Percentiles rank a stretch among this genome's conserved stretches.
phyloP scores from a whole-genome alignment of 257 asterid genomes.

The Thymus mandschuricus region DNA sequence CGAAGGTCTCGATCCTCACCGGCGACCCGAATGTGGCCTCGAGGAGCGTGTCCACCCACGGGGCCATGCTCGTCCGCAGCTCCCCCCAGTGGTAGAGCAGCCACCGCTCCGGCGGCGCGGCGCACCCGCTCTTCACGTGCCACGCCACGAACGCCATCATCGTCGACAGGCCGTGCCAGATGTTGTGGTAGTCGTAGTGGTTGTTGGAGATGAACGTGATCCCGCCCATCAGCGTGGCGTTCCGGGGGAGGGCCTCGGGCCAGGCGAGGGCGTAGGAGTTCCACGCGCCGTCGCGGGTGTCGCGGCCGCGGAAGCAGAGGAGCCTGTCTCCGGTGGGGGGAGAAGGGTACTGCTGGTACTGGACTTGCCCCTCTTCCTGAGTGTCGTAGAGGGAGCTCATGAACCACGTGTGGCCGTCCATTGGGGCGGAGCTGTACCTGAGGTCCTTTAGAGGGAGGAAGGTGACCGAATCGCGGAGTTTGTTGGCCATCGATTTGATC shows the following conservation, averaged over 20 bases:
- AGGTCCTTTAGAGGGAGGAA: conserved; percentile 76
- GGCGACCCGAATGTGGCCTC: conserved; percentile 54
- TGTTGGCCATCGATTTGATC: conserved; percentile 35
- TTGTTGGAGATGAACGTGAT: conserved; percentile 63
- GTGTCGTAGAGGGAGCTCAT: conserved; percentile 69
- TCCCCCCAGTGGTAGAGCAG: conserved; percentile 79
- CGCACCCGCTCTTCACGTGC: conserved; percentile 57
- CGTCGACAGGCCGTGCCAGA: conserved; percentile 79
- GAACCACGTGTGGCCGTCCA: conserved; percentile 83
- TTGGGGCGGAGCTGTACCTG: conserved; percentile 50
- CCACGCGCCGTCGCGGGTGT: conserved; percentile 71
- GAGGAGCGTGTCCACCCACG: conserved; percentile 57
- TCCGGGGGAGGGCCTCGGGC: conserved; percentile 58
- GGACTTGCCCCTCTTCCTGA: conserved; percentile 62
- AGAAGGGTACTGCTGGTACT: conserved; percentile 59
- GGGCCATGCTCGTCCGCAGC: conserved; percentile 54
- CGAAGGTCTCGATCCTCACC: conserved; percentile 41
- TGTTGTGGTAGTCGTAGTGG: conserved; percentile 66
- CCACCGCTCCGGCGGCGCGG: conserved; percentile 54
- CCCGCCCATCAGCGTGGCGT: conserved; percentile 51
- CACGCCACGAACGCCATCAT: conserved; percentile 67
- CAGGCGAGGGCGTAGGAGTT: conserved; percentile 72
- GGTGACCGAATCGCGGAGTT: conserved; percentile 50
- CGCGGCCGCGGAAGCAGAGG: conserved; percentile 61
- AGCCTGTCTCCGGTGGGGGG: conserved; percentile 53